Conservation (phyloP, 2,329 filamentous ascomycete species). For the Chaetomiaceae sp. region DNA sequence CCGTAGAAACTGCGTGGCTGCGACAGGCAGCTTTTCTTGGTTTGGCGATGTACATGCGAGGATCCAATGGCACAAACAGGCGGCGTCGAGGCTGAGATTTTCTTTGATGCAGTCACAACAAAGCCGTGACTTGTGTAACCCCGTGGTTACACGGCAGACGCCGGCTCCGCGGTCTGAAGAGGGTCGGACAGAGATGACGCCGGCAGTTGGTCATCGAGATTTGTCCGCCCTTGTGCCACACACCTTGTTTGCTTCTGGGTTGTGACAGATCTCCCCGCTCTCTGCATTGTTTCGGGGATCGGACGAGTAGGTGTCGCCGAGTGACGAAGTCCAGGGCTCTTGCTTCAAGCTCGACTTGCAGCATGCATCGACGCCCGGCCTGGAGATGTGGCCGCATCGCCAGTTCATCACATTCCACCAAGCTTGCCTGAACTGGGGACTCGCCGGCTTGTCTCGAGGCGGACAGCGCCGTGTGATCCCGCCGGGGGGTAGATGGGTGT, state of each 20-base stretch:
- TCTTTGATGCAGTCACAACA: background rate
- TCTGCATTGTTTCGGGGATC: background rate
- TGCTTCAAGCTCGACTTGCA: background rate
- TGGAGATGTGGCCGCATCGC: background rate
- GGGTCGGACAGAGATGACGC: background rate
- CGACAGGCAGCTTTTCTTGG: background rate
- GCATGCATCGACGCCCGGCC: background rate
- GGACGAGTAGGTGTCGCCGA: background rate
- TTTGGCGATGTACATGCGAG: no score
- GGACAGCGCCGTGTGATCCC: no score
- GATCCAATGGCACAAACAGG: background rate
- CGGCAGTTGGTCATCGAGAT: slow-evolving; percentile 4
- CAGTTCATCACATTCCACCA: background rate
- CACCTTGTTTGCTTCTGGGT: background rate
- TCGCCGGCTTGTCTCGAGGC: no score
- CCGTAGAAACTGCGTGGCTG: background rate
- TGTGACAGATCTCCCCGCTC: background rate
- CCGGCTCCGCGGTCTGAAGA: background rate
- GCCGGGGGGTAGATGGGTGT: no score
- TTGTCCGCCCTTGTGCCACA: background rate
- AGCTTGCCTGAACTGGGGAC: background rate
- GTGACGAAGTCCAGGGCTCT: background rate
- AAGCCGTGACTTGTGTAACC: background rate
- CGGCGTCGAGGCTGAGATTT: no score
- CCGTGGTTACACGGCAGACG: background rate